A percentile compares a stretch with the other conserved stretches of the same genome.
Conservation (phyloP, 2,329 filamentous ascomycete genomes). For the Bipolaris cookei region DNA sequence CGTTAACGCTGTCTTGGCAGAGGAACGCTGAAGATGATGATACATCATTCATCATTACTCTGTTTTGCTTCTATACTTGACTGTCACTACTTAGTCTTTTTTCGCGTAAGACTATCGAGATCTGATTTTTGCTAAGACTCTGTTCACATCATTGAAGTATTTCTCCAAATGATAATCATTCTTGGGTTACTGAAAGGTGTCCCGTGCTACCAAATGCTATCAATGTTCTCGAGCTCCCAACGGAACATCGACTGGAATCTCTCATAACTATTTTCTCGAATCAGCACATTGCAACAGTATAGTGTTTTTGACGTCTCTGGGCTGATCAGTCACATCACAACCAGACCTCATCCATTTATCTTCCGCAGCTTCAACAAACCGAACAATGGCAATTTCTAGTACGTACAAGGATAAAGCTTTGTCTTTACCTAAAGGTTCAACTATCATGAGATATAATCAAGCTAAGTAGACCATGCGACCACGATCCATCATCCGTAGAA, state of each 20-base stretch:
- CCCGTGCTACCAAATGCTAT: background rate
- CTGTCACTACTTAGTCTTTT: no score
- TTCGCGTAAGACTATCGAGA: no score
- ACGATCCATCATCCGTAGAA: no score
- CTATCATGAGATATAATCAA: no score
- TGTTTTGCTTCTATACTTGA: no score
- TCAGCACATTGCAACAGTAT: background rate
- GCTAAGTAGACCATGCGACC: no score
- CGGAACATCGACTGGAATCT: background rate
- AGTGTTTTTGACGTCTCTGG: background rate
- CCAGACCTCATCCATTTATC: background rate
- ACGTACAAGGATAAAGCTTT: no score
- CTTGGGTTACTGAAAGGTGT: background rate
- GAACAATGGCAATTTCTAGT: background rate
- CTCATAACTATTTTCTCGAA: background rate
- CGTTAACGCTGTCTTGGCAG: slow-evolving; percentile 16
- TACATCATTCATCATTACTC: background rate
- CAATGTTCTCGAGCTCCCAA: background rate
- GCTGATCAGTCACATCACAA: background rate
- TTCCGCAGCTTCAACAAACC: background rate
- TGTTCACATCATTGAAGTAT: no score
- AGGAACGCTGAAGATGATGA: background rate
- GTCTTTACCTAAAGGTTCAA: no score
- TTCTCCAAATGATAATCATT: no score
- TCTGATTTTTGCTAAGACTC: no score